A percentile compares a stretch with the other conserved stretches of the same genome.
Conservation (phyloP, 2,329 filamentous ascomycete species). For the Pseudogymnoascus sp. region DNA sequence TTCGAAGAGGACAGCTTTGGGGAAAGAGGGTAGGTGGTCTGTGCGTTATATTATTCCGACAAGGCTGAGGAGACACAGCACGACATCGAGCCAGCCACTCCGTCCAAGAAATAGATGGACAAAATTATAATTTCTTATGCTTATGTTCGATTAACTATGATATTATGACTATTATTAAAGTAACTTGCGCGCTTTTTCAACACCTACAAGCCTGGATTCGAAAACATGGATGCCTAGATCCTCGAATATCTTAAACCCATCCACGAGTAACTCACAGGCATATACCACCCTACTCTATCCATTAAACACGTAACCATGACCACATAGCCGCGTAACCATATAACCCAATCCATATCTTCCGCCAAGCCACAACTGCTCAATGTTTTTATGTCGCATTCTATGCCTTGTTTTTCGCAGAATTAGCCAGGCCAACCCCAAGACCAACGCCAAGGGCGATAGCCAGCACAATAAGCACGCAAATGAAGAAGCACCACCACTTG, state of each 20-base stretch:
- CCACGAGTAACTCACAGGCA: background rate
- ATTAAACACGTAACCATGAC: conserved; percentile 2
- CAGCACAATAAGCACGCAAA: conserved; percentile 52
- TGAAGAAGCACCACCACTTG: conserved; percentile 72
- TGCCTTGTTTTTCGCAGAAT: background rate
- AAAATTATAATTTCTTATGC: background rate
- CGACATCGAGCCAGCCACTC: background rate
- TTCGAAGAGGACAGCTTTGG: conserved; percentile 15
- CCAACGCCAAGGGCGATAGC: conserved; percentile 45
- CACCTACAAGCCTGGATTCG: background rate
- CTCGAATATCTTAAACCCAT: background rate
- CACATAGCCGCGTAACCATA: background rate
- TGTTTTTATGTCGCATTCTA: background rate
- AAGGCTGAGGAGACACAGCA: background rate
- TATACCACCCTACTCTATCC: background rate
- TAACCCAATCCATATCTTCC: background rate
- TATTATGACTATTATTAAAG: background rate
- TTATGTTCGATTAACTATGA: background rate
- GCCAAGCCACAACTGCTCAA: background rate
- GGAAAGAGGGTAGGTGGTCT: conserved; percentile 10
- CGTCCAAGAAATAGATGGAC: background rate
- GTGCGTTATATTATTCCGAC: background rate
- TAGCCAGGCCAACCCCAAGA: conserved; percentile 28
- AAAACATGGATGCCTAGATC: background rate
- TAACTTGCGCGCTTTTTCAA: background rate